These are phyloP conservation scores for Suillus lakei DNA, from an alignment of 768 basidiomycete species.

Conservation along the genomic window DNA sequence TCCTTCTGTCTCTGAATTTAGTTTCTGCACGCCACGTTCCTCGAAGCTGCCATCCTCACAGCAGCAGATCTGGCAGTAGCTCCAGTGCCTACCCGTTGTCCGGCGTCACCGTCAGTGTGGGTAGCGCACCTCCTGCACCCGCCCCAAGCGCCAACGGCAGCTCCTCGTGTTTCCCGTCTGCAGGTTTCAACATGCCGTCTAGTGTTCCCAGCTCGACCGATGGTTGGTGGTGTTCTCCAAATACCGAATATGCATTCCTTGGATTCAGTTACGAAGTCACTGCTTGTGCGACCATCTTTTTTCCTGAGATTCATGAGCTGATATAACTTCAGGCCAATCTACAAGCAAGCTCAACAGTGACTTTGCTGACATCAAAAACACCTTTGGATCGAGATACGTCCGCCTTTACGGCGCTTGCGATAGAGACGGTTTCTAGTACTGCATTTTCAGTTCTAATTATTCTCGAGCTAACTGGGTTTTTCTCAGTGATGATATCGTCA, in stretches of 20 bases:
- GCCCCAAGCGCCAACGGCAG: not conserved
- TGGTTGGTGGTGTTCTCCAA: constrained; percentile 68
- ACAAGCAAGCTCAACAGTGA: constrained; percentile 51
- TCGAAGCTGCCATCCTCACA: constrained; percentile 15
- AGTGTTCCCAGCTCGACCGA: constrained; percentile 46
- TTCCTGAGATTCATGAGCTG: not conserved
- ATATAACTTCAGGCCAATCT: constrained; percentile 57
- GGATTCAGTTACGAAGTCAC: constrained; percentile 81
- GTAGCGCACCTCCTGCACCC: not conserved
- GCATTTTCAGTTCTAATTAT: not conserved
- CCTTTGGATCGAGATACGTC: constrained; percentile 69
- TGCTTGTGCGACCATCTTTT: constrained; percentile 47
- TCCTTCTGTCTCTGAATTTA: constrained; percentile 13
- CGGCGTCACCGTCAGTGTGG: not conserved
- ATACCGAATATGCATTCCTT: constrained; percentile 74
- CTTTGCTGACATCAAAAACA: constrained; percentile 62
- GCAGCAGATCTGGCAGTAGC: not conserved
- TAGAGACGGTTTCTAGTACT: constrained; percentile 43
- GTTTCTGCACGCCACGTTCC: constrained; percentile 20
- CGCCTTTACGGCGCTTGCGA: constrained; percentile 52
- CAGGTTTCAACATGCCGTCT: constrained; percentile 60
- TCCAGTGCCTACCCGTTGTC: not conserved
- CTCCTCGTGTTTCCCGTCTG: constrained; percentile 41
- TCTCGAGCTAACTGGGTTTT: constrained; percentile 19
- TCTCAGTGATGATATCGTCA: constrained; percentile 58